These are phyloP conservation scores for Bipolaris cookei DNA, from an alignment of 2,329 filamentous ascomycete genomes.

Conservation along the genomic window DNA sequence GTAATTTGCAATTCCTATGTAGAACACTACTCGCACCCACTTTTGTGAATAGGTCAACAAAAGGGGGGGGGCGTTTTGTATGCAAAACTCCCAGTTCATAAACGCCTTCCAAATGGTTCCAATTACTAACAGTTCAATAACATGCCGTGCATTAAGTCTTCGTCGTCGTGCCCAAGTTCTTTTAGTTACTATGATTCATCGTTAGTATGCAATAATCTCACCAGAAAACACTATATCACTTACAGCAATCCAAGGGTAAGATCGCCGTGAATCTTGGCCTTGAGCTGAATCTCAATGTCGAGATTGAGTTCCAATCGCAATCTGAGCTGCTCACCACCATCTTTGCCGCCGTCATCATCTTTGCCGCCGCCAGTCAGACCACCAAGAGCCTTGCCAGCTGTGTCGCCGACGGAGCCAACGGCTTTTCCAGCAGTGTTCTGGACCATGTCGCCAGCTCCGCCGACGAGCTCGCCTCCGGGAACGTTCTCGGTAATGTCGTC, in stretches of 20 bases:
- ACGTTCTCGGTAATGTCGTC: conserved; percentile 62
- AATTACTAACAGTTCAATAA: conserved; percentile 8
- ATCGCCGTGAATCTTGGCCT: conserved; percentile 70
- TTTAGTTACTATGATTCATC: conserved; percentile 38
- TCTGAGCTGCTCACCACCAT: conserved; percentile 59
- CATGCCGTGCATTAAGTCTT: conserved; percentile 20
- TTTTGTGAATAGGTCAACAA: conserved; percentile 20
- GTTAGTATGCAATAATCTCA: conserved; percentile 20
- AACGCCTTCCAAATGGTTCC: conserved; percentile 34
- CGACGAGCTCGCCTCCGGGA: conserved; percentile 60
- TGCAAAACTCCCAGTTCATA: conserved; percentile 20
- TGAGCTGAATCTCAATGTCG: conserved; percentile 68
- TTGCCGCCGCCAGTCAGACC: conserved; percentile 56
- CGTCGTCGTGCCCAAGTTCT: conserved; percentile 10
- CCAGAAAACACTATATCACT: conserved; percentile 26
- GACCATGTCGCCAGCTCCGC: conserved; percentile 62
- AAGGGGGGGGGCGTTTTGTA: conserved; percentile 38
- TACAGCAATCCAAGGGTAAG: conserved; percentile 64
- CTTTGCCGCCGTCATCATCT: conserved; percentile 35
- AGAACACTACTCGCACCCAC: conserved; percentile 21
- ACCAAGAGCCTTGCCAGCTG: conserved; percentile 54
- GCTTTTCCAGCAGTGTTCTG: conserved; percentile 62
- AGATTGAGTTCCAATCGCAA: conserved; percentile 65
- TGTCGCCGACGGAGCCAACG: conserved; percentile 54
- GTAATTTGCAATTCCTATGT: conserved; percentile 5